Evolutionary conservation across 441 rosid species (phyloP), one percentile per base, ranked within the genome.

Genomic region (Codiaeum variegatum): DNA sequence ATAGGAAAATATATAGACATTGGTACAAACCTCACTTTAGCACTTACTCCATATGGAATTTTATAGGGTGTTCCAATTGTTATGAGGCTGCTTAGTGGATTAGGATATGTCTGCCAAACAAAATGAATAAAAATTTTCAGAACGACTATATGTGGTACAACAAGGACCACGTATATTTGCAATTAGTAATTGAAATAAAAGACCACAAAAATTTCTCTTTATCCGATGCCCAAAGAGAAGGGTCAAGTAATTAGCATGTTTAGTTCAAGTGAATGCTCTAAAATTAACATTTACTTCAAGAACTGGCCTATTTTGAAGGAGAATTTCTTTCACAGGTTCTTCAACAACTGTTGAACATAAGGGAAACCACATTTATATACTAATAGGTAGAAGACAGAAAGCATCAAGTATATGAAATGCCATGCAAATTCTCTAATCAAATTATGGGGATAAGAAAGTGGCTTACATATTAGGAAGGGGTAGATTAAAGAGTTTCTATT

Each of bases 1-100:
- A 36, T 8, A 44, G 13, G 31, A 88, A 21, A 7, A 5, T 26
- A 42, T 19, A 54, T n/a, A 59, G 1, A 9, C 13, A 8, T 51
- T 24, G 66, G 47, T 32, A 62, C 68, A 36, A 66, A 87, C 93
- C 93, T 87, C 75, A 69, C 83, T 55, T 88, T 86, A 6, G 89
- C 94, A 12, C 86, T 75, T 4, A 87, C 69, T 54, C 94, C 91
- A 73, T 79, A 74, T 31, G 89, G 90, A 59, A 89, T 85, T 19
- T 83, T 49, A 60, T 79, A 86, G 19, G 86, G 85, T 2, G 88
- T 79, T 36, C 80, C 31, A 54, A 72, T 73, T 18, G 83, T 82
- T 59, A 77, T 75, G 56, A 87, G 86, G 75, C 91, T 88, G 81
- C 67, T 46, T 29, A 28, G 18, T 34, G 36, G 15, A 62, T 11